Evolutionary conservation across 2,329 filamentous ascomycete species (phyloP).

Genomic region (Neonectria neomacrospora): DNA sequence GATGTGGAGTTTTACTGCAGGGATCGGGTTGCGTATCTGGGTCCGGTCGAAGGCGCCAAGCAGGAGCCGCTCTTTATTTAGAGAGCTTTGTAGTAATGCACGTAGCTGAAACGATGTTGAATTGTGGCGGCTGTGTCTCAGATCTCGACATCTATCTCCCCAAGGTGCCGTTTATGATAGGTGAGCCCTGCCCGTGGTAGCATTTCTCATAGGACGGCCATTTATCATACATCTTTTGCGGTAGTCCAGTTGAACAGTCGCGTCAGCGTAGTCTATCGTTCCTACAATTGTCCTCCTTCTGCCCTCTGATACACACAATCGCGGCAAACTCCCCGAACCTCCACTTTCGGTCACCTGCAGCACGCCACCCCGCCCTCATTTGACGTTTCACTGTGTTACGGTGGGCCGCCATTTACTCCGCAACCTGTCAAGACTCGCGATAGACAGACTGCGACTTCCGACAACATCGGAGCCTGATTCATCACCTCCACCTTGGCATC

Average conservation of each 20-base stretch:
- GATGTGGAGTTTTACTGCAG: slow-evolving; percentile 64
- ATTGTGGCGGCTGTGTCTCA: background rate
- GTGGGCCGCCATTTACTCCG: slow-evolving; percentile 37
- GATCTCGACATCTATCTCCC: background rate
- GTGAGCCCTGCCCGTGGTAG: background rate
- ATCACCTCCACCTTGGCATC: background rate
- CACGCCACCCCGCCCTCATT: slow-evolving; percentile 37
- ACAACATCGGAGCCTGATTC: background rate
- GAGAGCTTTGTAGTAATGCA: too few relatives aligned
- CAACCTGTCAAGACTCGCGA: slow-evolving; percentile 29
- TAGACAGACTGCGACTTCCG: slow-evolving; percentile 8
- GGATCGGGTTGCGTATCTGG: slow-evolving; percentile 59
- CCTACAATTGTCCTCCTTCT: too few relatives aligned
- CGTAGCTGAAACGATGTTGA: too few relatives aligned
- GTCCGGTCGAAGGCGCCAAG: slow-evolving; percentile 56
- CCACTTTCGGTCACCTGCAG: slow-evolving; percentile 24
- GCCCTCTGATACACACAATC: too few relatives aligned
- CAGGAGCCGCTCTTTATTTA: slow-evolving; percentile 51
- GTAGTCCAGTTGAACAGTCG: background rate
- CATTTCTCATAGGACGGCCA: background rate
- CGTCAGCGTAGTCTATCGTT: background rate
- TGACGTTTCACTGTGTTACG: slow-evolving; percentile 31
- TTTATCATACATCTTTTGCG: background rate
- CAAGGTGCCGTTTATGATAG: background rate
- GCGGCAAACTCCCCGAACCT: background rate